These are phyloP conservation scores for Suillus placidus DNA, from an alignment of 768 basidiomycete genomes.

Conservation along the genomic window DNA sequence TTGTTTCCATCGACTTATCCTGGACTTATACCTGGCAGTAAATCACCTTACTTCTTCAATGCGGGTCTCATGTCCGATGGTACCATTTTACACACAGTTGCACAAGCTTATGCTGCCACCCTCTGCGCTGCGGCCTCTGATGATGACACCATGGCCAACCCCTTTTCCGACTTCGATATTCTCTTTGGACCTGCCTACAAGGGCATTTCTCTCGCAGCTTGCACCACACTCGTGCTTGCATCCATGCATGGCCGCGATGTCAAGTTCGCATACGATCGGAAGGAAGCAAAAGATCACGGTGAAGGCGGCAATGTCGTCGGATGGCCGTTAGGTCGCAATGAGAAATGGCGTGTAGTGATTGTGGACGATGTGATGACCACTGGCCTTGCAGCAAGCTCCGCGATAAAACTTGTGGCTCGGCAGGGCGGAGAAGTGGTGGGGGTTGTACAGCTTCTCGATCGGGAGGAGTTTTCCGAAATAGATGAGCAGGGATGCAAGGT, in stretches of 20 bases:
- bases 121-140: constrained; percentile 58
- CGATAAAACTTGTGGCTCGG: constrained; percentile 70
- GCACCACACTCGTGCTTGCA: constrained; percentile 76
- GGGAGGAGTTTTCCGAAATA: constrained; percentile 36
- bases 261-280: constrained; percentile 91
- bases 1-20: constrained; percentile 4
- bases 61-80: constrained; percentile 88
- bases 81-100: constrained; percentile 73
- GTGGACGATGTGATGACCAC: constrained; percentile 97
- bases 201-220: constrained; percentile 90
- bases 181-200: constrained; percentile 98
- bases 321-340: constrained; percentile 72
- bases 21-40: constrained; percentile 44
- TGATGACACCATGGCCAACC: constrained; percentile 20
- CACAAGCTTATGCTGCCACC: constrained; percentile 81
- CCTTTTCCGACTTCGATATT: constrained; percentile 64
- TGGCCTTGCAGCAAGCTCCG: constrained; percentile 84
- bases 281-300: constrained; percentile 95
- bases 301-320: constrained; percentile 95
- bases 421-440: constrained; percentile 85
- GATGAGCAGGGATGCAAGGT: constrained; percentile 39
- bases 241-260: constrained; percentile 65
- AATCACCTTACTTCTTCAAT: constrained; percentile 98
- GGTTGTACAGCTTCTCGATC: constrained; percentile 83
- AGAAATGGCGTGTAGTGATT: constrained; percentile 63